phyloP scores from a whole-genome alignment of 768 basidiomycete genomes.

The Amanita polypyramis region DNA sequence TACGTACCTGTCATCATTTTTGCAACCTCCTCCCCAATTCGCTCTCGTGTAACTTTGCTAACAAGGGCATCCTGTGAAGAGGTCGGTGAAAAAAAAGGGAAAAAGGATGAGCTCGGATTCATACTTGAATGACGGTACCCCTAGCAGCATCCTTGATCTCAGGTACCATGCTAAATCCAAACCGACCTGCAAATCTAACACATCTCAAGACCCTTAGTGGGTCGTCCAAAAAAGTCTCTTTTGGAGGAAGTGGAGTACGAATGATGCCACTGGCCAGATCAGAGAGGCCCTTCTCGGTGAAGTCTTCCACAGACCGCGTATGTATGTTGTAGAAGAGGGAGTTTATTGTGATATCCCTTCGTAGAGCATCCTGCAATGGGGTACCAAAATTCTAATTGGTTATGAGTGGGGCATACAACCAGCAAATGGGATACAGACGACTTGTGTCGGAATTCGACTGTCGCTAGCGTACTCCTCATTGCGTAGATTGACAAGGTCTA shows the following conservation, averaged over 20 bases:
- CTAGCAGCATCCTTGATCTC: constrained; percentile 55
- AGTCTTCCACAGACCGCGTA: constrained; percentile 75
- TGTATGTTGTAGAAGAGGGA: constrained; percentile 95
- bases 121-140: constrained; percentile 55
- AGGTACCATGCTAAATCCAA: constrained; percentile 68
- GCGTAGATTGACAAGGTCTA: constrained; percentile 91
- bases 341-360: constrained; percentile 94
- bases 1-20: constrained; percentile 84
- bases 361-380: constrained; percentile 79
- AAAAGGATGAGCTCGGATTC: constrained; percentile 15
- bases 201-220: constrained; percentile 89
- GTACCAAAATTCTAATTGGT: constrained; percentile 73
- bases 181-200: constrained; percentile 84
- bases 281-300: constrained; percentile 76
- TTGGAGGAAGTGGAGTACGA: constrained; percentile 80
- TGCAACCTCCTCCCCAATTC: constrained; percentile 83
- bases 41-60: constrained; percentile 80
- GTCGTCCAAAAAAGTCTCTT: constrained; percentile 88
- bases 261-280: constrained; percentile 74
- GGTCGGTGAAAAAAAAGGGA: constrained; percentile 1
- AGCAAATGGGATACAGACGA: constrained; percentile 41
- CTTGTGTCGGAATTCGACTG: constrained; percentile 81
- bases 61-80: constrained; percentile 48
- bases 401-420: not conserved
- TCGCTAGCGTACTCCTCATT: constrained; percentile 84